Evolutionary conservation across 257 asterid species (phyloP).

Genomic region (Solanum arcanum): DNA sequence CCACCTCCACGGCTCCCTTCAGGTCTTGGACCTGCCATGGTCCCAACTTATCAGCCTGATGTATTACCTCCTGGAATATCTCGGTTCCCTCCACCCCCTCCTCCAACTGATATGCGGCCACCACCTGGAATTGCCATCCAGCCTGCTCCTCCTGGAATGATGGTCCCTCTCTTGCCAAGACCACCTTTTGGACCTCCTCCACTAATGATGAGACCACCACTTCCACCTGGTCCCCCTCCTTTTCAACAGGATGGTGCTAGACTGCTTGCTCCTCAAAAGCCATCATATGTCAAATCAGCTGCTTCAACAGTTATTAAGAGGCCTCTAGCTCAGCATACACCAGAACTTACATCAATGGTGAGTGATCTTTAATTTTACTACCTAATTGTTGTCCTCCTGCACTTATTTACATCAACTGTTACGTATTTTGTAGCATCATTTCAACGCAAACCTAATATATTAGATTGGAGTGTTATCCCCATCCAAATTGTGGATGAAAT

Average conservation of each 20-base stretch:
- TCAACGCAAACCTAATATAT: neutral
- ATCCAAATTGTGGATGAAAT: neutral
- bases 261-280: constrained; percentile 54
- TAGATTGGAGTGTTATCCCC: neutral
- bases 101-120: constrained; percentile 65
- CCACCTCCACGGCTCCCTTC: constrained; percentile 51
- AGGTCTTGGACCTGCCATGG: constrained; percentile 45
- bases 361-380: constrained; percentile 3
- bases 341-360: constrained; percentile 98
- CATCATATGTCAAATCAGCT: constrained; percentile 92
- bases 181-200: constrained; percentile 76
- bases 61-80: constrained; percentile 62
- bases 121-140: constrained; percentile 66
- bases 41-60: constrained; percentile 42
- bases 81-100: constrained; percentile 73
- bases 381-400: neutral
- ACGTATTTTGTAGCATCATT: neutral
- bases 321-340: constrained; percentile 99
- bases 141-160: constrained; percentile 61
- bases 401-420: neutral
- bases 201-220: constrained; percentile 87
- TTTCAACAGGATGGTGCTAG: constrained; percentile 37
- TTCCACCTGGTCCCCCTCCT: constrained; percentile 98
- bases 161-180: constrained; percentile 58
- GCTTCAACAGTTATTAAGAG: constrained; percentile 97